These are phyloP conservation scores for Sporothrix curviconia DNA, from an alignment of 2,329 filamentous ascomycete genomes.

Conservation along the genomic window DNA sequence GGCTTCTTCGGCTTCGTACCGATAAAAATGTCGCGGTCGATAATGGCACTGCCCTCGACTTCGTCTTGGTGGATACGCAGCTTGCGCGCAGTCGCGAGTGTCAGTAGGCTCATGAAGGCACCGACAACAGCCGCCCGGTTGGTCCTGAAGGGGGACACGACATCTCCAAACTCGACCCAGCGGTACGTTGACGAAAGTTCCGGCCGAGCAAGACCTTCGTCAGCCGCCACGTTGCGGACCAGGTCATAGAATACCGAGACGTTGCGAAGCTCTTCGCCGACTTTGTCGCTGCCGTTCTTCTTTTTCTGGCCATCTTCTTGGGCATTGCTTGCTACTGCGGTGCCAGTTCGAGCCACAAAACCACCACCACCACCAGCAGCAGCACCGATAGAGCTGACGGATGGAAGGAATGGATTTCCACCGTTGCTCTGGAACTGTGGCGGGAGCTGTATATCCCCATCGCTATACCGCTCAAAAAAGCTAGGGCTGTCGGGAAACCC, in stretches of 20 bases:
- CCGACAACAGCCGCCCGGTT: constrained; percentile 16
- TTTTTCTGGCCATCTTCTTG: background rate
- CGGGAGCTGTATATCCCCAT: constrained; percentile 12
- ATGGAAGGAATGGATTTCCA: background rate
- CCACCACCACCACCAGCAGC: background rate
- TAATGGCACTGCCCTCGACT: background rate
- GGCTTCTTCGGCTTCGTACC: constrained; percentile 8
- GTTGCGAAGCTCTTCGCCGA: constrained; percentile 15
- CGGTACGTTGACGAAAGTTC: background rate
- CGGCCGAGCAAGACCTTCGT: background rate
- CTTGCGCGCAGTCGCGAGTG: constrained; percentile 15
- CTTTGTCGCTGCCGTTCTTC: background rate
- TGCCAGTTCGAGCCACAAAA: background rate
- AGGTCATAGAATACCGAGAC: constrained; percentile 2
- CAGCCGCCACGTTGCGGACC: constrained; percentile 5
- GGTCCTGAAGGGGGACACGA: constrained; percentile 7
- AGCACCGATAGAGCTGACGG: background rate
- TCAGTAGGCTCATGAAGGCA: constrained; percentile 20
- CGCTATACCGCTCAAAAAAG: constrained; percentile 21
- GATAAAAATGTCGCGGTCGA: constrained; percentile 16
- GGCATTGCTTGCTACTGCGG: background rate
- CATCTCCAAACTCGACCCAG: constrained; percentile 19
- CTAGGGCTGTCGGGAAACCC: constrained; percentile 15
- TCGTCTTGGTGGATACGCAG: constrained; percentile 15
- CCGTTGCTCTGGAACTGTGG: background rate